Base-by-base conservation (phyloP, 805 yeast species). In the Yarrowia divulgata region DNA sequence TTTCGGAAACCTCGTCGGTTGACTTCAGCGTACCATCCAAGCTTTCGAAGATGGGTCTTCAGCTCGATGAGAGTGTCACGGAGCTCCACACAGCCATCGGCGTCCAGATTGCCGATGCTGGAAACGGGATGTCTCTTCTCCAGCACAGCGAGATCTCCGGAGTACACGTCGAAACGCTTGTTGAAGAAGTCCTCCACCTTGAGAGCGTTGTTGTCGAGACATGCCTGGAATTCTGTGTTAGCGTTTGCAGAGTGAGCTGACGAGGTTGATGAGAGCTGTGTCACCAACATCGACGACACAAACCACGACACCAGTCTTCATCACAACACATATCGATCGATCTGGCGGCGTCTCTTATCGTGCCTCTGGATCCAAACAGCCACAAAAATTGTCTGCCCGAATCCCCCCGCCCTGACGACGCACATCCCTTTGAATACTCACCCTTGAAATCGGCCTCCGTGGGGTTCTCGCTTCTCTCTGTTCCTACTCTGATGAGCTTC, bases 1-100 rank as follows among this genome's bases (percentile, higher is more conserved):
- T 93, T 93, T 68, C 88, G 85, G 73, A 93, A 90, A 0, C 97
- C 98, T 71, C 96, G 87, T 75, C 90, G 91, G 81, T 93, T 93
- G 74, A 93, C 85, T 75, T 94, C 98, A 32, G 96, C 96, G 77
- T 86, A 93, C 97, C 98, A 94, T 77, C 91, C 93, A 76, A 93
- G 82, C 78, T 93, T 93, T 69, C 97, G 83, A 71, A 90, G 86
- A 70, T 87, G 87, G 18, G 89, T 83, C 58, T 97, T 84, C 68
- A 92, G 81, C 77, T 93, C 97, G 29, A 92, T 81, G 46, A 93
- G 79, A 19, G 92, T 88, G 29, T 85, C 87, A 39, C 87, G 78
- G 43, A 89, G 80, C 73, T 90, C 93, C 63, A 87, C 89, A 37
- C 84, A 82, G 69, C 89, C 92, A 69, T 84, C 86, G 13, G 77